Percentiles rank a stretch among this genome's conserved stretches.
Conservation (phyloP, 495 filamentous ascomycete species). For the Cercophora sp. region DNA sequence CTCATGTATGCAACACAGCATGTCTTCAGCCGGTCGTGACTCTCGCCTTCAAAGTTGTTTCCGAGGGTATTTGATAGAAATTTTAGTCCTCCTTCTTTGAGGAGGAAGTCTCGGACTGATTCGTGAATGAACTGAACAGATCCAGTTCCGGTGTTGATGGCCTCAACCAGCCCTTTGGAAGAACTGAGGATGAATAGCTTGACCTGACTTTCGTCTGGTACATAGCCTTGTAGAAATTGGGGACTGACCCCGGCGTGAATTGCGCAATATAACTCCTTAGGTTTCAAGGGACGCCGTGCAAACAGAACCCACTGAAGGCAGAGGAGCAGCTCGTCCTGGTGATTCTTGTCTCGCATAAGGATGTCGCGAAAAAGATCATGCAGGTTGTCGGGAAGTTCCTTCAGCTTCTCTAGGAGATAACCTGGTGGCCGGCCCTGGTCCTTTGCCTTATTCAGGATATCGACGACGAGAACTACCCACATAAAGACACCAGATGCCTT, state of each 20-base stretch:
- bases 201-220: too few species aligned
- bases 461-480: conserved; percentile 42
- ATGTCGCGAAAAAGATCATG: conserved; percentile 32
- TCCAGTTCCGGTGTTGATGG: conserved; percentile 22
- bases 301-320: conserved; percentile 40
- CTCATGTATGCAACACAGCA: background rate
- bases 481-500: conserved; percentile 45
- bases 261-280: conserved; percentile 33
- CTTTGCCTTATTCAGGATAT: conserved; percentile 36
- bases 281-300: conserved; percentile 29
- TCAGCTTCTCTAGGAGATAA: conserved; percentile 13
- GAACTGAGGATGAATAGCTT: conserved; percentile 8
- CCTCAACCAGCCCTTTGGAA: conserved; percentile 34
- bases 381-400: conserved; percentile 29
- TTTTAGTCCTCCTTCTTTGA: conserved; percentile 26
- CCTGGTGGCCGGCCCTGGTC: conserved; percentile 16
- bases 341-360: conserved; percentile 26
- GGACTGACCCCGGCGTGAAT: conserved; percentile 10
- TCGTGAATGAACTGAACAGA: conserved; percentile 41
- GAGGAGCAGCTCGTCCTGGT: conserved; percentile 21
- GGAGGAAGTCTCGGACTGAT: conserved; percentile 34
- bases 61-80: conserved; percentile 34
- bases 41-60: conserved; percentile 17
- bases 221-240: background rate
- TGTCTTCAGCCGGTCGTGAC: conserved; percentile 24